Evolutionary conservation across 768 basidiomycete species (phyloP).

Genomic region (Rickenella mellea): DNA sequence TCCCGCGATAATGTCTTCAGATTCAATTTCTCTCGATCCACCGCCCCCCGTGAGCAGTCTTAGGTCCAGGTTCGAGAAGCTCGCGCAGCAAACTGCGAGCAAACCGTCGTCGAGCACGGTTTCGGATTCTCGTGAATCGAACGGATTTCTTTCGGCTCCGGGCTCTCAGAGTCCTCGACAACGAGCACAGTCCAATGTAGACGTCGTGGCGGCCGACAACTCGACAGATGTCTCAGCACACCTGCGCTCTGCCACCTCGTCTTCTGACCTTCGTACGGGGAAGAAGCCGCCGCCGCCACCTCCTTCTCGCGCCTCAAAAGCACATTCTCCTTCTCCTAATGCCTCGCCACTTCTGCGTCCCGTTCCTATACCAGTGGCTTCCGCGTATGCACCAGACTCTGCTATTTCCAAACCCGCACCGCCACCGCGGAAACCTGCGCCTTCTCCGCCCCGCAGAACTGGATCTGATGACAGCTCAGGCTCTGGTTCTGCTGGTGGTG

Average conservation of each 20-base stretch:
- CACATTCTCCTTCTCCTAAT: conserved; percentile 27
- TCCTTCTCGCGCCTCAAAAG: conserved; percentile 29
- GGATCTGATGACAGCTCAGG: conserved; percentile 1
- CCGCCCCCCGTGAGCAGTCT: conserved; percentile 60
- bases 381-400: conserved; percentile 12
- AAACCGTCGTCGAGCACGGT: conserved; percentile 8
- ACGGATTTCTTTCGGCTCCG: conserved; percentile 15
- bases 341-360: conserved; percentile 46
- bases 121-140: conserved; percentile 7
- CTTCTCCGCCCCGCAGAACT: conserved; percentile 4
- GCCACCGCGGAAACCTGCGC: conserved; percentile 2
- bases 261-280: conserved; percentile 40
- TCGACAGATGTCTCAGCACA: conserved; percentile 17
- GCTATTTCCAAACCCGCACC: conserved; percentile 9
- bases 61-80: conserved; percentile 61
- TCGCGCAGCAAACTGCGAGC: conserved; percentile 35
- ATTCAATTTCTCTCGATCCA: too few species aligned
- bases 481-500: conserved; percentile 13
- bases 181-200: conserved; percentile 21
- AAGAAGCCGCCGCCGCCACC: conserved; percentile 55
- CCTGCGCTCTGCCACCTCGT: conserved; percentile 40
- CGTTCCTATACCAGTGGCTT: conserved; percentile 28
- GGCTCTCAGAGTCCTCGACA: conserved; percentile 30
- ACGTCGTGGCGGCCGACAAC: conserved; percentile 14
- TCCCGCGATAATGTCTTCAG: too few species aligned